phyloP scores from a whole-genome alignment of 2,329 filamentous ascomycete species.

The Ophiocordyceps camponoti-leonardi region DNA sequence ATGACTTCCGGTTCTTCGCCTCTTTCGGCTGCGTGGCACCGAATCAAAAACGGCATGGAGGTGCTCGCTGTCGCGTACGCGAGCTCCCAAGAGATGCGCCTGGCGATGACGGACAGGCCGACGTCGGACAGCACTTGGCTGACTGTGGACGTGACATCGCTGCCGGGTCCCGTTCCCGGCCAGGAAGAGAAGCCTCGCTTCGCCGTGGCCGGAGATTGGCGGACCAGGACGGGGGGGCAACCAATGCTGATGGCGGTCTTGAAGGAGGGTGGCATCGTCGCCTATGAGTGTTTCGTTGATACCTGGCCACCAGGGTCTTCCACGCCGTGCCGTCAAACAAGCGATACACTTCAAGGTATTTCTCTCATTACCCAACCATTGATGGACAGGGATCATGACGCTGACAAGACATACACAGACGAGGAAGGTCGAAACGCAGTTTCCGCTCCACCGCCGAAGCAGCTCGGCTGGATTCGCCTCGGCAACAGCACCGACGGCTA shows the following conservation, averaged over 20 bases:
- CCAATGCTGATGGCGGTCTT: conserved; percentile 5
- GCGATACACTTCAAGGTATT: conserved; percentile 5
- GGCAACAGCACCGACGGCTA: neutral
- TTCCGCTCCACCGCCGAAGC: conserved; percentile 1
- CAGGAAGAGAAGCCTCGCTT: conserved; percentile 4
- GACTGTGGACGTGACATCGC: conserved; percentile 2
- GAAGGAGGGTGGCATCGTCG: conserved; percentile 3
- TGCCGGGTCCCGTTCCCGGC: conserved; percentile 3
- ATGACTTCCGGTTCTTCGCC: conserved; percentile 2
- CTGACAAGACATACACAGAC: conserved; percentile 2
- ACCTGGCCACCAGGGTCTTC: conserved; percentile 4
- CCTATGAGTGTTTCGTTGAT: conserved; percentile 7
- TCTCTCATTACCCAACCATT: neutral
- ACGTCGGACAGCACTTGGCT: conserved; percentile 3
- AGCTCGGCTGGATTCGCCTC: conserved; percentile 6
- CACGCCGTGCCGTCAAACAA: conserved; percentile 4
- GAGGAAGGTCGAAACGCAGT: conserved; percentile 1
- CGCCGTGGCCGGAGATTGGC: conserved; percentile 7
- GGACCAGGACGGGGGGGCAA: neutral
- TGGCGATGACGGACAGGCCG: conserved; percentile 5
- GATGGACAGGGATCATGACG: neutral
- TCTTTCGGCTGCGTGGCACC: conserved; percentile 7
- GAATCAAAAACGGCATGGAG: conserved; percentile 1
- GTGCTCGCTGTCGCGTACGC: conserved; percentile 6
- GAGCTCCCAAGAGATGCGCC: conserved; percentile 4